Evolutionary conservation across 805 yeast genomes (phyloP), one percentile per base, ranked within the genome.

Genomic region (Metschnikowia anglica): DNA sequence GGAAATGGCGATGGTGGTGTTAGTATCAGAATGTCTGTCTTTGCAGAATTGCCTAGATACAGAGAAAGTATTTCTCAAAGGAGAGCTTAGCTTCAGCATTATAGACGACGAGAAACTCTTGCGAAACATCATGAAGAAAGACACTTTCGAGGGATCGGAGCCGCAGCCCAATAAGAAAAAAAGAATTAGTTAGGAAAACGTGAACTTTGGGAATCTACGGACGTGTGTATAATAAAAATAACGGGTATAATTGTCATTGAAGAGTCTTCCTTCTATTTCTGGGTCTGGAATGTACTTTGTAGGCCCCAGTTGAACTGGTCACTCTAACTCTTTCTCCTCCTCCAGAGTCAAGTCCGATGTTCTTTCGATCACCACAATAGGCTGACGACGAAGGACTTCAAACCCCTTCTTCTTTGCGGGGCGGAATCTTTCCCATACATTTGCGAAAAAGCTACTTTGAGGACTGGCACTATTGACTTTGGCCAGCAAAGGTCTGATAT

Each of bases 101-200:
- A 75, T 85, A 25, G 77, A 74, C 5, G 89, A 84, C 62, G 76
- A 69, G 1, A 83, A 81, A 57, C 58, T 84, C 33, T 59, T 81
- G 34, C 71, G 78, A 41, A 81, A 81, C 54, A 73, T 84, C 19
- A 47, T 79, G 45, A 85, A 83, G 56, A 72, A 81, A 49, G 57
- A 60, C 31, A 33, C 49, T 5, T 44, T 49, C 31, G 54, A 43
- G 20, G 54, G 42, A 13, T 32, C 41, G 16, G 37, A 41, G 31
- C 24, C 48, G 6, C 48, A 59, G 32, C 56, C 56, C 10, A 59
- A 55, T 13, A 58, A 54, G 6, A 55, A 50, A 13, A 55, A 49
- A 16, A 41, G 38, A 2, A 38, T 41, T 17, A 61, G 61, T 24
- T 61, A 56, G 24, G 21, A 3, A 6, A 20, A 12, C 6, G 11